These are phyloP conservation scores for Microthlaspi erraticum DNA, from an alignment of 345 rosid genomes.

Conservation along the genomic window DNA sequence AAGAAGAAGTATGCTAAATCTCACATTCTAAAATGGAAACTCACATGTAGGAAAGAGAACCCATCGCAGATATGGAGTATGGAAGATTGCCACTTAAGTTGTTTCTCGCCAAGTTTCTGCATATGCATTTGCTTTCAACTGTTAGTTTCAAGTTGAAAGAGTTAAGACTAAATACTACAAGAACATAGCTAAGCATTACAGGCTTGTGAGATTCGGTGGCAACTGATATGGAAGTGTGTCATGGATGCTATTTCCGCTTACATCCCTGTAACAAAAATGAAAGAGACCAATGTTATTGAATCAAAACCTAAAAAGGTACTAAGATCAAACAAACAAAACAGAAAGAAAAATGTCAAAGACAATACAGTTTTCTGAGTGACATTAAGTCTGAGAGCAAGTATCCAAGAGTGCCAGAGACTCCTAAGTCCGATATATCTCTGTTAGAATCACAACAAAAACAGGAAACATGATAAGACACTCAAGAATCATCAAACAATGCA, in stretches of 20 bases:
- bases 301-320: conserved; percentile 23
- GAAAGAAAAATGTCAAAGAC: conserved; percentile 8
- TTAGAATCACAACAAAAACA: conserved; percentile 26
- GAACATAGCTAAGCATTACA: conserved; percentile 57
- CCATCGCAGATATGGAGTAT: conserved; percentile 79
- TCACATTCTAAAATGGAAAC: conserved; percentile 46
- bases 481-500: conserved; percentile 12
- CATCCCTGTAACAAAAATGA: conserved; percentile 60
- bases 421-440: conserved; percentile 83
- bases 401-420: conserved; percentile 89
- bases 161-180: background rate
- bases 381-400: conserved; percentile 74
- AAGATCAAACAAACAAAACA: conserved; percentile 29
- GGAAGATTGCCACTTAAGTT: conserved; percentile 91
- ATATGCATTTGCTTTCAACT: conserved; percentile 24
- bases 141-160: conserved; percentile 22
- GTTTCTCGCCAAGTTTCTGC: conserved; percentile 90
- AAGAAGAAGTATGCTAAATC: background rate
- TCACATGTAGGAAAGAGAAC: conserved; percentile 75
- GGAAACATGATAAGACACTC: conserved; percentile 21
- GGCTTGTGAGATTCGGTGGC: conserved; percentile 93
- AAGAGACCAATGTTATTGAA: background rate
- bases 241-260: conserved; percentile 83
- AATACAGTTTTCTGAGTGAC: conserved; percentile 82
- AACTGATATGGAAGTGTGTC: conserved; percentile 90